Evolutionary conservation across 2,329 filamentous ascomycete genomes (phyloP), one percentile per base, ranked within the genome.

Genomic region (Myriosclerotinia scirpicola): DNA sequence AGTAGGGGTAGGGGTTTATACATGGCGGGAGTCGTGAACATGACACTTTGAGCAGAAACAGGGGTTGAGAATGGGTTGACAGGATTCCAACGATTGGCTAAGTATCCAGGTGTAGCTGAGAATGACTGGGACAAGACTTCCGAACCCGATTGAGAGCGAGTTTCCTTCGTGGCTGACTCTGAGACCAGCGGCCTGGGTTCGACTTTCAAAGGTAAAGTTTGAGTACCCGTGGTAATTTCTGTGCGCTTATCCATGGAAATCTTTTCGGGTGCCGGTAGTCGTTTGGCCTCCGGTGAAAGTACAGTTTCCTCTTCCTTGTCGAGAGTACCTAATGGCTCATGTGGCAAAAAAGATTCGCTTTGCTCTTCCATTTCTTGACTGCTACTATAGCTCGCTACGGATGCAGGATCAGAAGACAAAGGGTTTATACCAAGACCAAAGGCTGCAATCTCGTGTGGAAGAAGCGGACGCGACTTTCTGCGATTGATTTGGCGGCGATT

Each of bases 401-500:
- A 68, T 55, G 67, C 67, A 53, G 74, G 73, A 58, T 75, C 75
- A 46, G 75, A 75, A 14, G 74, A 76, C n/a, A 75, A 63, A 34
- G 72, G 67, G 46, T 70, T 67, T 68, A 76, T 74, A 55, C 85
- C 81, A 75, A 84, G 82, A 74, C 84, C 79, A 72, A 88, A 79
- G 67, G 85, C 84, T 70, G 84, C 87, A 65, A 94, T 84, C 76
- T 95, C 92, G 77, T 93, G 88, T 12, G 89, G 86, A 38, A 91
- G 86, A 48, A 96, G 83, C 56, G 93, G 93, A 72, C 91, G 90
- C 65, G 92, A 92, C 81, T 94, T 96, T 72, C 94, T 87, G 73
- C 94, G 87, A 77, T 96, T 92, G 78, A 96, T 97, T 78, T 98
- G 94, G 71, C 94, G 86, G 75, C 93, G 87, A 76, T 97, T 97